Base-by-base conservation (phyloP, 2,329 filamentous ascomycete species). In the Ophiostoma tasmaniense region DNA sequence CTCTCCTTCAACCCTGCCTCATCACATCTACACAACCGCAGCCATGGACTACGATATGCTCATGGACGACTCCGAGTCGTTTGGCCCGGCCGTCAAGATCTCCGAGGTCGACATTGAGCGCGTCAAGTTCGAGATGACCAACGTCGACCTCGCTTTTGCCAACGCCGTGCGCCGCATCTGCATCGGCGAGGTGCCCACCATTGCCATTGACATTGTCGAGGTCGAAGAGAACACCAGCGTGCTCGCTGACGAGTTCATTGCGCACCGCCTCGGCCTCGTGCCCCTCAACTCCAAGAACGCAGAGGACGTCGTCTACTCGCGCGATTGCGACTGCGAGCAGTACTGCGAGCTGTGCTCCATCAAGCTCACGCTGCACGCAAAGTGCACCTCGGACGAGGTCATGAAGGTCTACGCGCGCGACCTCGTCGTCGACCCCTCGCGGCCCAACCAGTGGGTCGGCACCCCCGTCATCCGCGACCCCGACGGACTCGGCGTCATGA, bases 341-440 rank as follows among this genome's bases (percentile, higher is more conserved):
- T 92, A 93, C 81, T 99, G 95, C 82, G 91, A 96, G 73, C 87
- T 90, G 74, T 99, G 95, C 83, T 91, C 90, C 73, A 91, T 98
- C 66, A 90, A 88, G 30, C 86, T 99, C 35, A 89, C 87, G 3
- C 85, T 99, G 52, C 89, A 97, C 76, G 94, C 92, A 59, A 89
- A 91, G 76, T 97, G 93, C 80, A 93, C 88, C 2, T 86, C 87
- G 66, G 92, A 95, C 74, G 90, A 94, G 72, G 90, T 94, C 71
- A 95, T 99, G 89, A 92, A 91, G 76, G 92, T 99, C 11, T 97
- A 96, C 77, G 93, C 95, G 70, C 88, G 93, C 70, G 94, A 99
- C 78, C 81, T 99, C 73, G 86, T 92, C 1, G 88, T 94, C 25
- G 84, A 85, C 70, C 86, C 85, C 71, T 85, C 86, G 71, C 86